Evolutionary conservation across 768 basidiomycete species (phyloP).

Genomic region (Tephrocybe sp.): DNA sequence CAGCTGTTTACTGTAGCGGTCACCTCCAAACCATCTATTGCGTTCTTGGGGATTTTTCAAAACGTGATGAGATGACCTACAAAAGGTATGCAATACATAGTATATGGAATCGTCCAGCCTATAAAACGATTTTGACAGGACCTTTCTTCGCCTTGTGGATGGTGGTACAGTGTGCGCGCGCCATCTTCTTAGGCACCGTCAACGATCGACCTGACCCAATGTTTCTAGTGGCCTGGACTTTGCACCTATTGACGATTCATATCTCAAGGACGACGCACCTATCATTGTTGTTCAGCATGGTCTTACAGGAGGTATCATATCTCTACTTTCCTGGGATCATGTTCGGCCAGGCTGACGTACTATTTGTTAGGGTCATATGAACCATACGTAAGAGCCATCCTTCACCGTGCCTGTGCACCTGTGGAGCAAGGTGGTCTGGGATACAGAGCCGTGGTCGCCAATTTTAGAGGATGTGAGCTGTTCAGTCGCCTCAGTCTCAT

Average conservation of each 20-base stretch:
- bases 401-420: conserved; percentile 69
- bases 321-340: neutral
- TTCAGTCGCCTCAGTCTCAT: conserved; percentile 3
- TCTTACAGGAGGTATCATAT: conserved; percentile 44
- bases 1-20: conserved; percentile 35
- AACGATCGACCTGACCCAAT: neutral
- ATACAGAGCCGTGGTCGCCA: conserved; percentile 86
- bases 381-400: conserved; percentile 81
- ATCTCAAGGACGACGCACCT: conserved; percentile 39
- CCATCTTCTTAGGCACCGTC: neutral
- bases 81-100: conserved; percentile 37
- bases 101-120: neutral
- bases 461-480: conserved; percentile 83
- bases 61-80: conserved; percentile 53
- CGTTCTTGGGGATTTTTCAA: conserved; percentile 59
- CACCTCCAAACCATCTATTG: conserved; percentile 64
- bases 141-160: conserved; percentile 49
- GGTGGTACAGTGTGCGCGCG: conserved; percentile 61
- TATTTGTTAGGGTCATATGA: conserved; percentile 74
- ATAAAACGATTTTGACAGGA: conserved; percentile 29
- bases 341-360: conserved; percentile 7
- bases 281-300: conserved; percentile 60
- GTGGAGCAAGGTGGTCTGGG: conserved; percentile 82
- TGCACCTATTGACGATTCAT: conserved; percentile 43
- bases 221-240: conserved; percentile 61